Percentiles rank a stretch among this genome's conserved stretches.
Evolutionary conservation across 192 early-diverging fungal genomes (phyloP).

Genomic region (Mortierella hygrophila): DNA sequence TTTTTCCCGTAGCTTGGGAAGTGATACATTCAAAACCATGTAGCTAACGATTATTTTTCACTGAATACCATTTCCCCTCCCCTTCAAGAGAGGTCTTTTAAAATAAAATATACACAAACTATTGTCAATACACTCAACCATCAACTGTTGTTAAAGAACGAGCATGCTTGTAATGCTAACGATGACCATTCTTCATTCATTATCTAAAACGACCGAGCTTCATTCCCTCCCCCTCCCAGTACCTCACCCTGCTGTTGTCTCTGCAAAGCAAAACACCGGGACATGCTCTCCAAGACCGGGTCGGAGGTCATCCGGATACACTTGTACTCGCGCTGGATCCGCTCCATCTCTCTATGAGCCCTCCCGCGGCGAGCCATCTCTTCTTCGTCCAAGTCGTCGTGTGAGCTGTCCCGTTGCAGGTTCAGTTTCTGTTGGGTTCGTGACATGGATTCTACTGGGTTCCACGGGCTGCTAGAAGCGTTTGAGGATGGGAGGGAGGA

Average conservation of each 20-base stretch:
- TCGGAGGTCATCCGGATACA: slow-evolving; percentile 25
- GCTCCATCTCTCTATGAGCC: slow-evolving; percentile 18
- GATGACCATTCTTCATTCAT: not conserved
- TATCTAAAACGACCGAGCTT: not conserved
- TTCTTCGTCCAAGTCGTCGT: slow-evolving; percentile 31
- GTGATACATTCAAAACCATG: not conserved
- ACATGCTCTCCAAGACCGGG: slow-evolving; percentile 30
- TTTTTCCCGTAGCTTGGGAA: not conserved
- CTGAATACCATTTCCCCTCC: too few species aligned
- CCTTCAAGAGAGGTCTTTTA: too few species aligned
- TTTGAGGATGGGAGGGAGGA: not conserved
- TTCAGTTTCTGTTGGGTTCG: slow-evolving; percentile 46
- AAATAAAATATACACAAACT: too few species aligned
- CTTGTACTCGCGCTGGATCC: slow-evolving; percentile 38
- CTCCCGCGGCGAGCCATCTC: slow-evolving; percentile 18
- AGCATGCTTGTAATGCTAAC: not conserved
- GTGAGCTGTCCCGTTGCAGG: slow-evolving; percentile 27
- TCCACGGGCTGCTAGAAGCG: slow-evolving; percentile 22
- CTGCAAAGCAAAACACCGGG: slow-evolving; percentile 19
- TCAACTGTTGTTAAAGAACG: too few species aligned
- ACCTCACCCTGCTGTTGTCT: not conserved
- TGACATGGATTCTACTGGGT: slow-evolving; percentile 13
- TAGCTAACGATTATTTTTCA: too few species aligned
- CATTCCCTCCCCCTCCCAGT: not conserved
- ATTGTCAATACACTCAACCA: too few species aligned